Conservation (phyloP, 768 basidiomycete species). For the Suillus sp. region DNA sequence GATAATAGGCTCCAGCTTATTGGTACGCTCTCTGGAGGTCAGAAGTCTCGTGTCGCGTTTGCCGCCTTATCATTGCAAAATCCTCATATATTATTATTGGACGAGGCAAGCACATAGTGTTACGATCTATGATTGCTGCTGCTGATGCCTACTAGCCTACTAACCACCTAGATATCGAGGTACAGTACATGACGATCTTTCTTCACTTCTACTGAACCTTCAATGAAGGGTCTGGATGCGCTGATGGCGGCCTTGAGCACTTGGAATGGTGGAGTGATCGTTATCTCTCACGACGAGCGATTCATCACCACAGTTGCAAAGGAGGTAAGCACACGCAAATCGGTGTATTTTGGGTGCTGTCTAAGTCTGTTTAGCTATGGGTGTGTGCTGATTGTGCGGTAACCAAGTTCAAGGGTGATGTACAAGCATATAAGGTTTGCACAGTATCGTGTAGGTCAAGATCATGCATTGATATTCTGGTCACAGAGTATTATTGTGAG, state of each 20-base stretch:
- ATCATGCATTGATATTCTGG: conserved; percentile 15
- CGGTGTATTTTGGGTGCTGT: conserved; percentile 11
- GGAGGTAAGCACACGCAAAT: conserved; percentile 49
- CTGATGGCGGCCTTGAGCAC: conserved; percentile 78
- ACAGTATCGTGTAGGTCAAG: not conserved
- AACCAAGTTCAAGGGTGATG: conserved; percentile 85
- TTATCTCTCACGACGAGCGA: conserved; percentile 94
- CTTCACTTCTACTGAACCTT: conserved; percentile 9
- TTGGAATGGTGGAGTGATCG: conserved; percentile 92
- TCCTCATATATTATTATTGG: conserved; percentile 91
- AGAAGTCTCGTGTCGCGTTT: conserved; percentile 95
- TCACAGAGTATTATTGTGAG: conserved; percentile 71
- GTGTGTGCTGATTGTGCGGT: conserved; percentile 87
- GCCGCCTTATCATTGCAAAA: conserved; percentile 81
- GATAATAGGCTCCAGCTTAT: conserved; percentile 74
- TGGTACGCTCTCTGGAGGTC: conserved; percentile 91
- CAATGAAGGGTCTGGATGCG: conserved; percentile 83
- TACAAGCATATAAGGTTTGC: conserved; percentile 85
- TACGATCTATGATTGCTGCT: conserved; percentile 13
- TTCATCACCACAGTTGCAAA: conserved; percentile 90
- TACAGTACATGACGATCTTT: conserved; percentile 26
- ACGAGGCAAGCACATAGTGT: conserved; percentile 67
- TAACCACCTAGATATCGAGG: conserved; percentile 95
- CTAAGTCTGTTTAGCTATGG: conserved; percentile 65
- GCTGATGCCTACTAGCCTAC: conserved; percentile 60